Percentiles rank a stretch among this genome's conserved stretches.
These are phyloP conservation scores for Delitschia confertaspora DNA, from an alignment of 495 filamentous ascomycete genomes.

Conservation along the genomic window DNA sequence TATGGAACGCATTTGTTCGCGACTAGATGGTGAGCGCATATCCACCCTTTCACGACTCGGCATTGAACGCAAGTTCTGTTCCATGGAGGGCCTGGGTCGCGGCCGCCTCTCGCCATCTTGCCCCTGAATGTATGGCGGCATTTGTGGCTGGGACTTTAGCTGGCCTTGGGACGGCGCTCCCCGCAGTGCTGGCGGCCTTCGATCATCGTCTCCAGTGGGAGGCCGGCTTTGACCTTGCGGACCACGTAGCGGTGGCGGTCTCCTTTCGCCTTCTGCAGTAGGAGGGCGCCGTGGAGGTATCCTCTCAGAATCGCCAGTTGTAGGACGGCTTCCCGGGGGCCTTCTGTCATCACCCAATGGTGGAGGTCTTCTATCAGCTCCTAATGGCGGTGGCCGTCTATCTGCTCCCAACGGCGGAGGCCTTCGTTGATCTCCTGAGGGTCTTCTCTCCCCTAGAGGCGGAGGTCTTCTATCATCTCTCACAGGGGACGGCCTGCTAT, in stretches of 20 bases:
- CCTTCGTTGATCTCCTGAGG: constrained; percentile 4
- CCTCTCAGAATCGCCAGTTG: constrained; percentile 8
- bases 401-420: constrained; percentile 3
- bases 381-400: constrained; percentile 4
- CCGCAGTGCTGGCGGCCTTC: constrained; percentile 11
- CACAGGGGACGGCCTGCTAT: not conserved
- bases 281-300: constrained; percentile 3
- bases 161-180: constrained; percentile 5
- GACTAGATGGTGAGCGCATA: constrained; percentile 20
- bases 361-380: constrained; percentile 4
- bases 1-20: constrained; percentile 24
- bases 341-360: constrained; percentile 7
- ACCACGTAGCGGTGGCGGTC: constrained; percentile 1
- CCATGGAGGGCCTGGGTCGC: constrained; percentile 26
- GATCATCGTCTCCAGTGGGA: constrained; percentile 6
- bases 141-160: constrained; percentile 6
- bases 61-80: constrained; percentile 21
- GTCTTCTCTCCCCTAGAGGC: too few species aligned
- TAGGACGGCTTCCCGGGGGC: constrained; percentile 8
- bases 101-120: constrained; percentile 14
- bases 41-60: constrained; percentile 26
- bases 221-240: constrained; percentile 1
- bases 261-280: not conserved
- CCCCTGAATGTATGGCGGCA: constrained; percentile 9
- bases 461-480: not conserved